Conservation (phyloP, 805 yeast genomes). For the Hanseniaspora hatyaiensis region DNA sequence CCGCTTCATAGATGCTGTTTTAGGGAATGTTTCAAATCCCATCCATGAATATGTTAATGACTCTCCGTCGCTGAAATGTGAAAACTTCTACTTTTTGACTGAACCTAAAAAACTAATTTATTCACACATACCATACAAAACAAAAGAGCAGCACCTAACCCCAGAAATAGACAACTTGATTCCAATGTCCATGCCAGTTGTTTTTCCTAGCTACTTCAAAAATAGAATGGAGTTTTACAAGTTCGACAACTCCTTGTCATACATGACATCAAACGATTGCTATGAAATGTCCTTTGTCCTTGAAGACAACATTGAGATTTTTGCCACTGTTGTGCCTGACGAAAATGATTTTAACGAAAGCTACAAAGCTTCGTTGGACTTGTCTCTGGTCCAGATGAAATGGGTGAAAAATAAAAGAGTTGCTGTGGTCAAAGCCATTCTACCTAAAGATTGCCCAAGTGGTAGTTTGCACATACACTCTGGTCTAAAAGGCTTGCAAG, state of each 20-base stretch:
- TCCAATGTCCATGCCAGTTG: conserved; percentile 71
- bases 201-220: conserved; percentile 68
- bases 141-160: conserved; percentile 69
- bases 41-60: conserved; percentile 33
- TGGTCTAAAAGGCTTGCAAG: conserved; percentile 50
- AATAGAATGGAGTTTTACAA: conserved; percentile 48
- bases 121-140: conserved; percentile 75
- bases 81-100: conserved; percentile 59
- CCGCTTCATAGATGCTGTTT: conserved; percentile 62
- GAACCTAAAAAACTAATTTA: conserved; percentile 65
- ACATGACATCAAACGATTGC: conserved; percentile 61
- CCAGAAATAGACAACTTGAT: conserved; percentile 74
- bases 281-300: conserved; percentile 66
- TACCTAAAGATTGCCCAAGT: conserved; percentile 56
- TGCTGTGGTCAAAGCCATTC: conserved; percentile 66
- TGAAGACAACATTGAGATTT: conserved; percentile 59
- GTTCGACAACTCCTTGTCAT: conserved; percentile 66
- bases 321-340: conserved; percentile 41
- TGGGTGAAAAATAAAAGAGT: conserved; percentile 55
- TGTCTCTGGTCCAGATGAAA: conserved; percentile 64
- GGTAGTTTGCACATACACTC: conserved; percentile 71
- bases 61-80: conserved; percentile 26
- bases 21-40: conserved; percentile 51
- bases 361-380: conserved; percentile 27
- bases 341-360: conserved; percentile 19